A percentile compares a stretch with the other conserved stretches of the same genome.
These are phyloP conservation scores for Diaporthe australafricana DNA, from an alignment of 2,329 filamentous ascomycete genomes.

Conservation along the genomic window DNA sequence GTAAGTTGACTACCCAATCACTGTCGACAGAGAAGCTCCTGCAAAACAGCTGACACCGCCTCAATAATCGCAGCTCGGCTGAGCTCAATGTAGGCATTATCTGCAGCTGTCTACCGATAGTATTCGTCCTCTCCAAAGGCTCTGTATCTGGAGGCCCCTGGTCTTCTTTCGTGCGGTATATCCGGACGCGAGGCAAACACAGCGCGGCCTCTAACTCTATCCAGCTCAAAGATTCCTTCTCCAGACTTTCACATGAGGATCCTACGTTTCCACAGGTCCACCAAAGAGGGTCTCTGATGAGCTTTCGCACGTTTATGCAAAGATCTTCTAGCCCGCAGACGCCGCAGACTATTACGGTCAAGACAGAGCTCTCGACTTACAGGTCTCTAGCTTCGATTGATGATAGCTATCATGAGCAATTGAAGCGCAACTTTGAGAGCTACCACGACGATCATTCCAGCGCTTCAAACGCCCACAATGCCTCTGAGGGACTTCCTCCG, in stretches of 20 bases:
- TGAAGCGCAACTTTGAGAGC: not conserved
- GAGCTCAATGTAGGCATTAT: conserved; percentile 27
- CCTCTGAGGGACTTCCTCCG: not conserved
- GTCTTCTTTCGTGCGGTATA: not conserved
- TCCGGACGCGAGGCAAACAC: not conserved
- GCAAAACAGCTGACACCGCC: not conserved
- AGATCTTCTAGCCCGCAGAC: not conserved
- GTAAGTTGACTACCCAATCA: not conserved
- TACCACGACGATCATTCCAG: not conserved
- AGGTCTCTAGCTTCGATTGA: not conserved
- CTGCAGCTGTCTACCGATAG: conserved; percentile 12
- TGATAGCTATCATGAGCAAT: not conserved
- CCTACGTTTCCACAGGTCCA: not conserved
- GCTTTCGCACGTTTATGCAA: not conserved
- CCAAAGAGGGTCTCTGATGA: not conserved
- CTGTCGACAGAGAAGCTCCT: not conserved
- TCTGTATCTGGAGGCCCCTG: not conserved
- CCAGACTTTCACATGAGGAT: not conserved
- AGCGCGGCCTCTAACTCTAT: not conserved
- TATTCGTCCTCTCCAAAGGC: conserved; percentile 15
- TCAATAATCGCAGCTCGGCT: not conserved
- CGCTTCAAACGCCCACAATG: not conserved
- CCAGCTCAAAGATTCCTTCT: not conserved
- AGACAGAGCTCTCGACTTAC: not conserved
- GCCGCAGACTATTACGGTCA: not conserved